Conservation (phyloP, 345 rosid genomes). For the Brassica nigra region DNA sequence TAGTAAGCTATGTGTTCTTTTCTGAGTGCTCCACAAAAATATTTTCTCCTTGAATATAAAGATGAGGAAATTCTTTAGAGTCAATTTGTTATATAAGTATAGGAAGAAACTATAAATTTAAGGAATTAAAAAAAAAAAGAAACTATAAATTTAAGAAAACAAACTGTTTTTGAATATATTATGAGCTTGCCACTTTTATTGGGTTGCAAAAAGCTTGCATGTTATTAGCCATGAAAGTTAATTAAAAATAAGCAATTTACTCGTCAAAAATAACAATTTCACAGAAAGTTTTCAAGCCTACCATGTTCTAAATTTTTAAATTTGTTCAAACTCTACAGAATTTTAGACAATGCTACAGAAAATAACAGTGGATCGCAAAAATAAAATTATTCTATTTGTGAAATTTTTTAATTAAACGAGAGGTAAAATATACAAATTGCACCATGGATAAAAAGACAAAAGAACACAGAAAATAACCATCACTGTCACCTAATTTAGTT, state of each 20-base stretch:
- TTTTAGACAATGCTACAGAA: background rate
- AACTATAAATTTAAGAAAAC: background rate
- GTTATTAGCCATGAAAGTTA: no score
- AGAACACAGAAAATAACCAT: background rate
- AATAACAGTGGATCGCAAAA: background rate
- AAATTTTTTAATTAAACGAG: background rate
- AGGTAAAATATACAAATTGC: background rate
- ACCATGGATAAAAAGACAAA: background rate
- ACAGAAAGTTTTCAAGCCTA: no score
- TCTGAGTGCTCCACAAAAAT: background rate
- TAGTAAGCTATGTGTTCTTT: background rate
- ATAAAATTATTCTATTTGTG: background rate
- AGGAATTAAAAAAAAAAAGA: background rate
- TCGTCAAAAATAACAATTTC: no score
- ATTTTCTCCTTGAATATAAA: background rate
- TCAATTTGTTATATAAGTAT: background rate
- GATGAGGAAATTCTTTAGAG: background rate
- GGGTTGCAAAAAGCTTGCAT: no score
- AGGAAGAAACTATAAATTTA: background rate
- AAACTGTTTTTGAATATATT: background rate
- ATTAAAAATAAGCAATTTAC: no score
- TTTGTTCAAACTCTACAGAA: background rate
- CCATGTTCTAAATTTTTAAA: background rate
- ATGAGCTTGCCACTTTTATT: no score
- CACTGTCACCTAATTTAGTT: conserved; percentile 18